Evolutionary conservation across 192 early-diverging fungal species (phyloP), one percentile per base, ranked within the genome.

Genomic region (Backusella macrospora): DNA sequence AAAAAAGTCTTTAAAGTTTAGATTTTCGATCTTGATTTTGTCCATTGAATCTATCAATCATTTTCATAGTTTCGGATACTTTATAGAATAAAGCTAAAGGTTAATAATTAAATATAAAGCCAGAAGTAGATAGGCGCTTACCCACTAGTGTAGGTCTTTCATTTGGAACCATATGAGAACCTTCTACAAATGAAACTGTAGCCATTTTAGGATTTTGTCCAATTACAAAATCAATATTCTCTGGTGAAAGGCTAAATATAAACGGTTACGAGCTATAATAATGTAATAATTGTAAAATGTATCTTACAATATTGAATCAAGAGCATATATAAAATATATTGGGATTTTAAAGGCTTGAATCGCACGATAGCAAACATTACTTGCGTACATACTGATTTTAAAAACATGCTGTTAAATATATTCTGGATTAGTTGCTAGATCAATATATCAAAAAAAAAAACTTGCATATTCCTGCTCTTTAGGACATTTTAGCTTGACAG

Each of bases 391-490:
- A 10, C 70, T 49, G 55, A 68, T 39, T 29, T 63, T 38, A 37
- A 71, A 73, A 7, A 76, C 52, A 45, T 72, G 71, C 73, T 80
- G 40, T 12, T 47, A 14, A 37, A 23, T 26, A 59, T 26, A 59
- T 59, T 59, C 26, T 34, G 29, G 2, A 59, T 26, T 59, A 59
- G 12, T 13, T 26, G 0, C 29, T 12, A 59, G 26, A 59, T 59
- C 10, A 21, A 26, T 59, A 4, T 4, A 26, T 9, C 15, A 3
- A 59, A 13, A 34, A 0, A 37, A 9, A 23, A 64, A 59, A 15
- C 81, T 81, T 73, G 81, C 80, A 6, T 78, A 80, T 79, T 87
- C 84, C 59, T 84, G 82, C 38, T 78, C 76, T 74, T 78, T 83
- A 3, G 77, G 75, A 12, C 79, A 76, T 69, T 87, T 85, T 13